phyloP scores from a whole-genome alignment of 306 rosid species.

The Dalbergia cochinchinensis region DNA sequence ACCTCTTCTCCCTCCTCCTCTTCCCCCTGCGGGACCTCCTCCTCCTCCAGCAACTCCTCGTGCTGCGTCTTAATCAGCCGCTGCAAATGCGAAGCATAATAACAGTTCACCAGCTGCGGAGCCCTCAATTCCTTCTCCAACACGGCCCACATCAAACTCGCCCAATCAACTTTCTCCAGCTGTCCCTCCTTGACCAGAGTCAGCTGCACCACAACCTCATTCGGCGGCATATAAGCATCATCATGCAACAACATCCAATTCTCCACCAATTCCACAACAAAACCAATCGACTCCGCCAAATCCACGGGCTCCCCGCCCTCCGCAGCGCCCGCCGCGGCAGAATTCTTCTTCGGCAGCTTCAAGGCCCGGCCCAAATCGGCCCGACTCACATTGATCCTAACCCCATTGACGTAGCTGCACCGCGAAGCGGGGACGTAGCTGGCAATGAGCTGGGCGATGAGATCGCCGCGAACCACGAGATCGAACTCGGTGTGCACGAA shows the following conservation, averaged over 20 bases:
- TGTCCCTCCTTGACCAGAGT: constrained; percentile 66
- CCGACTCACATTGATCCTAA: constrained; percentile 60
- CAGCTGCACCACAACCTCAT: constrained; percentile 55
- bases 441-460: constrained; percentile 70
- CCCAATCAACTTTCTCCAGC: constrained; percentile 84
- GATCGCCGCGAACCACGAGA: constrained; percentile 60
- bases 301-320: constrained; percentile 38
- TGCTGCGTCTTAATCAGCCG: constrained; percentile 68
- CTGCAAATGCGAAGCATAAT: constrained; percentile 92
- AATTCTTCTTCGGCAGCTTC: constrained; percentile 61
- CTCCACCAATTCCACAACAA: constrained; percentile 66
- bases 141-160: constrained; percentile 80
- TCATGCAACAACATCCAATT: constrained; percentile 88
- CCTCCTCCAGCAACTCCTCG: constrained; percentile 59
- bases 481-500: constrained; percentile 80
- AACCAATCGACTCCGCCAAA: constrained; percentile 57
- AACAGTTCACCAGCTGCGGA: constrained; percentile 63
- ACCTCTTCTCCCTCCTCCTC: constrained; percentile 52
- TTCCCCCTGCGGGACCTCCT: constrained; percentile 47
- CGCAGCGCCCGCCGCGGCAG: not conserved
- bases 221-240: constrained; percentile 70
- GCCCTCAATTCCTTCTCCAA: constrained; percentile 77
- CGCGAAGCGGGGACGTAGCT: constrained; percentile 45
- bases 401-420: constrained; percentile 63
- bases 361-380: constrained; percentile 81